Evolutionary conservation across 371 early-diverging fungal species (phyloP).

Genomic region (Circinella minor): DNA sequence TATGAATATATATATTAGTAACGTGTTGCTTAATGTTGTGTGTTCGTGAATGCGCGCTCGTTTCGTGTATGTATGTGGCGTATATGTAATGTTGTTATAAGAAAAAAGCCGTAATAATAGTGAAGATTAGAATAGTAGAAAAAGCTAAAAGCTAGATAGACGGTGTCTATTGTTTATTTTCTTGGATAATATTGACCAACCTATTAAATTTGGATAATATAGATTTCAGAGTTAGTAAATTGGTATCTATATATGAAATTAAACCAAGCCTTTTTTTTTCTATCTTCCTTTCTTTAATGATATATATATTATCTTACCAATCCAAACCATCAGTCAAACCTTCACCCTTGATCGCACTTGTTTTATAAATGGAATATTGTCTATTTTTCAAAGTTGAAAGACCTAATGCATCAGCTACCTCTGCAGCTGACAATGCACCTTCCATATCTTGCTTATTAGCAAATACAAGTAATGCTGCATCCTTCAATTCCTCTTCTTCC

Average conservation of each 20-base stretch:
- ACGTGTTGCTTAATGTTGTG: too few species aligned
- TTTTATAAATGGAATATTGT: slow-evolving; percentile 92
- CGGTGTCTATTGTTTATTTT: slow-evolving; percentile 45
- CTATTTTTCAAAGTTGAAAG: slow-evolving; percentile 83
- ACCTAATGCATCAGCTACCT: slow-evolving; percentile 87
- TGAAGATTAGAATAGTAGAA: background rate
- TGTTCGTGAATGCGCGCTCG: too few species aligned
- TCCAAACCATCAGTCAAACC: slow-evolving; percentile 94
- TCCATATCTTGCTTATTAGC: slow-evolving; percentile 95
- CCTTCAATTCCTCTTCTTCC: slow-evolving; percentile 87
- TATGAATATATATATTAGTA: too few species aligned
- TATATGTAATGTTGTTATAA: too few species aligned
- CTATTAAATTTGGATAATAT: slow-evolving; percentile 16
- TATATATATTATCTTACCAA: slow-evolving; percentile 54
- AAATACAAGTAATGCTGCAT: slow-evolving; percentile 83
- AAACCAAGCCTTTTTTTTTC: too few species aligned
- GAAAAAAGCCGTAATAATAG: too few species aligned
- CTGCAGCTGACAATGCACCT: slow-evolving; percentile 84
- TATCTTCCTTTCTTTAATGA: background rate
- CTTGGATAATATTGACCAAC: slow-evolving; percentile 57
- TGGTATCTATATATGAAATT: too few species aligned
- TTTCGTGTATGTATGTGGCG: too few species aligned
- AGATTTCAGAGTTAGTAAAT: too few species aligned
- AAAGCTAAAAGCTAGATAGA: background rate
- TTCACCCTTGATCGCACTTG: slow-evolving; percentile 93